A percentile compares a stretch with the other conserved stretches of the same genome.
phyloP scores from a whole-genome alignment of 371 early-diverging fungal genomes.

The Mucor plumbeus region DNA sequence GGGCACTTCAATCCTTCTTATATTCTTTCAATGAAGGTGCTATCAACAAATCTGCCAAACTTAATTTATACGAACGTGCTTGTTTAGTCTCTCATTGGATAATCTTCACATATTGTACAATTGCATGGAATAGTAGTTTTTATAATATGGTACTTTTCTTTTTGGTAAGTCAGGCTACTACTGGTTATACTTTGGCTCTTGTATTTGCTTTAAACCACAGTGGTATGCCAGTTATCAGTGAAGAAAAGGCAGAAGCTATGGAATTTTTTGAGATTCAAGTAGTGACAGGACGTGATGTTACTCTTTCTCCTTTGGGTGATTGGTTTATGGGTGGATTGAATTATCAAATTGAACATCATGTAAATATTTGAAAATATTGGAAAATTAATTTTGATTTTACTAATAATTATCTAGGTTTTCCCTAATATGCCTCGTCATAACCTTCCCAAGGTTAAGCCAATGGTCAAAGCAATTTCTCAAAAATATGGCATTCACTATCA shows the following conservation, averaged over 20 bases:
- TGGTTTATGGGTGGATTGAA: slow-evolving; percentile 90
- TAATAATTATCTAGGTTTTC: slow-evolving; percentile 58
- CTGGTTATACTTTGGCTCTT: slow-evolving; percentile 80
- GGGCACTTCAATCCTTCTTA: slow-evolving; percentile 74
- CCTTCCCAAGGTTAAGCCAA: slow-evolving; percentile 67
- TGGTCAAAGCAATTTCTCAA: slow-evolving; percentile 72
- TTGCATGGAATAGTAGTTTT: slow-evolving; percentile 59
- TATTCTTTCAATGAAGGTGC: slow-evolving; percentile 64
- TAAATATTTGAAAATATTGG: slow-evolving; percentile 28
- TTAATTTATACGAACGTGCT: slow-evolving; percentile 63
- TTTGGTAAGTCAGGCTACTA: slow-evolving; percentile 69
- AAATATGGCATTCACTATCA: slow-evolving; percentile 78
- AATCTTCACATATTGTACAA: slow-evolving; percentile 65
- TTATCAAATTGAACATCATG: slow-evolving; percentile 84
- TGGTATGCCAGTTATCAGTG: slow-evolving; percentile 86
- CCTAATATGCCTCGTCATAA: slow-evolving; percentile 84
- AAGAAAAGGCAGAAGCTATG: slow-evolving; percentile 70
- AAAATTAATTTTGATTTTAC: neutral
- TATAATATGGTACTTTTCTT: slow-evolving; percentile 69
- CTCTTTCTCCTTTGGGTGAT: slow-evolving; percentile 62
- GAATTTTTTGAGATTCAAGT: slow-evolving; percentile 83
- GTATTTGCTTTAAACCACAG: slow-evolving; percentile 90
- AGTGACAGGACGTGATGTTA: slow-evolving; percentile 83
- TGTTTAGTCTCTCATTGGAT: slow-evolving; percentile 73
- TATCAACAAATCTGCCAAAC: slow-evolving; percentile 53